These are phyloP conservation scores for Begonia loranthoides DNA, from an alignment of 306 rosid genomes.

Conservation along the genomic window DNA sequence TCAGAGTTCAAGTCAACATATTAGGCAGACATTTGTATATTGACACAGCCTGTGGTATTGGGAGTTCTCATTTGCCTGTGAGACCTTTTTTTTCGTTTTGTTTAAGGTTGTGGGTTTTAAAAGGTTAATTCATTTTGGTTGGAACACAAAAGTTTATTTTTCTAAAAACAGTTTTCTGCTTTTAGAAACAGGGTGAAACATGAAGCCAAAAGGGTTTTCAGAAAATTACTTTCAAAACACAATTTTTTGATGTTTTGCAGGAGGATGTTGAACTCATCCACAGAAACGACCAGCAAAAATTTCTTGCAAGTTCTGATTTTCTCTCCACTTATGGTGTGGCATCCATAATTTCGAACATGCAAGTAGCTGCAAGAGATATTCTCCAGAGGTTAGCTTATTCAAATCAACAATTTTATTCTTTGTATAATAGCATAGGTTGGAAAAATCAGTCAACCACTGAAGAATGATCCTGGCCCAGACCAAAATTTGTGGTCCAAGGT, in stretches of 20 bases:
- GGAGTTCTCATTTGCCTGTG: slow-evolving; percentile 43
- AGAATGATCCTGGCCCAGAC: no score
- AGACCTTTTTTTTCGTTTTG: slow-evolving; percentile 3
- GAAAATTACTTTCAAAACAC: no score
- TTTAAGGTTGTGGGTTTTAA: no score
- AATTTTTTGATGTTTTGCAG: slow-evolving; percentile 20
- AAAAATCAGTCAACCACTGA: no score
- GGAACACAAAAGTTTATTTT: no score
- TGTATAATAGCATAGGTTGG: no score
- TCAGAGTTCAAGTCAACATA: slow-evolving; percentile 94
- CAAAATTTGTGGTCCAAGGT: no score
- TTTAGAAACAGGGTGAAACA: no score
- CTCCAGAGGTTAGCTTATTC: slow-evolving; percentile 62
- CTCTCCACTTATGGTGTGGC: slow-evolving; percentile 49
- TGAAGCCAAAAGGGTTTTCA: no score
- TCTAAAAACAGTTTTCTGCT: no score
- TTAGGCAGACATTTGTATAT: slow-evolving; percentile 88
- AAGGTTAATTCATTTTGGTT: no score
- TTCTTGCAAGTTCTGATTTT: slow-evolving; percentile 72
- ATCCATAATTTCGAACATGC: slow-evolving; percentile 57
- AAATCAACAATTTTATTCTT: slow-evolving; percentile 2
- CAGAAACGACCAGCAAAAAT: slow-evolving; percentile 72
- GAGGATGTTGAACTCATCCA: slow-evolving; percentile 55
- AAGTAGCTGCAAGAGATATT: slow-evolving; percentile 54
- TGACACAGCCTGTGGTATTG: slow-evolving; percentile 68